phyloP scores from a whole-genome alignment of 148 eudicot genomes.

The Rhododendron molle region DNA sequence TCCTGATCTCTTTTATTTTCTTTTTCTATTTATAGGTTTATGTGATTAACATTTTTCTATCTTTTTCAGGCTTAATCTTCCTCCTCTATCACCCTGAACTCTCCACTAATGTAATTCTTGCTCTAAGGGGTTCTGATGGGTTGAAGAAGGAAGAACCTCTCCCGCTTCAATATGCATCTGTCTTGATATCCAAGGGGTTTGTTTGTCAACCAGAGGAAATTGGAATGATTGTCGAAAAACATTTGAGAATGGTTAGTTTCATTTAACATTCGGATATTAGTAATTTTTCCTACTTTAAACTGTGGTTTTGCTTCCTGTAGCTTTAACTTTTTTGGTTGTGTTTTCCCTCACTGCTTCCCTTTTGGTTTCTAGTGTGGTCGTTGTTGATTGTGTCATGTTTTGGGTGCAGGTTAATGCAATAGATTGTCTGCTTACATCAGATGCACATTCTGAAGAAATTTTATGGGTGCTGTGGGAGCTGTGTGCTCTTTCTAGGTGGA shows the following conservation, averaged over 20 bases:
- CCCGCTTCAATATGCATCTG: slow-evolving; percentile 75
- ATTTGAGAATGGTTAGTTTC: slow-evolving; percentile 79
- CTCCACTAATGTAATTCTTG: slow-evolving; percentile 57
- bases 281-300: background rate
- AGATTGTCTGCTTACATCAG: slow-evolving; percentile 59
- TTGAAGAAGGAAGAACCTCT: slow-evolving; percentile 47
- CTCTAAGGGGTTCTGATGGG: slow-evolving; percentile 56
- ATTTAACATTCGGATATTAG: background rate
- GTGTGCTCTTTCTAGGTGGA: slow-evolving; percentile 85
- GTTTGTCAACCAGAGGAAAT: slow-evolving; percentile 65
- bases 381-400: slow-evolving; percentile 8
- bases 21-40: background rate
- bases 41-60: slow-evolving; percentile 16
- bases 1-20: background rate
- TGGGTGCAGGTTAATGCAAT: slow-evolving; percentile 63
- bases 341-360: background rate
- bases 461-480: slow-evolving; percentile 90
- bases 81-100: slow-evolving; percentile 85
- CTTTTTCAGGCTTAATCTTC: slow-evolving; percentile 70
- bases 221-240: slow-evolving; percentile 73
- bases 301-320: slow-evolving; percentile 1
- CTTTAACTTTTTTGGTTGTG: background rate
- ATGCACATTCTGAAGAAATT: slow-evolving; percentile 67
- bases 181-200: slow-evolving; percentile 74
- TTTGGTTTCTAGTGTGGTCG: background rate